Conservation (phyloP, 1,284 basidiomycete species). For the Cryptococcus maquisensis region DNA sequence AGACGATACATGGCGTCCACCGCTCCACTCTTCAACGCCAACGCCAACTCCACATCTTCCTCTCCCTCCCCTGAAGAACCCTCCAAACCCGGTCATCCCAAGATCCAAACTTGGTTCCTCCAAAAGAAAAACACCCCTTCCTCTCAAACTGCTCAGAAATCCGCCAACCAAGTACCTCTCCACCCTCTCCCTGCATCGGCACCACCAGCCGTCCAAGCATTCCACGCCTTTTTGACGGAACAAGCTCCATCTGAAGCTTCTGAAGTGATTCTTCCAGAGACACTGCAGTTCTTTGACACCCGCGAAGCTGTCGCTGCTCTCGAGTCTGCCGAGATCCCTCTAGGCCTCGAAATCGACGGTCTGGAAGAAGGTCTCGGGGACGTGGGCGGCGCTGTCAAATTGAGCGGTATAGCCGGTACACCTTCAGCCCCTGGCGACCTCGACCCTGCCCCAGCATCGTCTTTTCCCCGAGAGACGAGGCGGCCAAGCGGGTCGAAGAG, state of each 20-base stretch:
- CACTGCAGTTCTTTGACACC: conserved; percentile 10
- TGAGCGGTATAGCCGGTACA: not conserved
- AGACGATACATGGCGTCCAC: not conserved
- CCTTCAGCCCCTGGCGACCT: not conserved
- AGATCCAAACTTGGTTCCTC: conserved; percentile 15
- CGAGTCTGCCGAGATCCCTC: not conserved
- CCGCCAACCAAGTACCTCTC: not conserved
- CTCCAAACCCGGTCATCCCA: not conserved
- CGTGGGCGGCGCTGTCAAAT: not conserved
- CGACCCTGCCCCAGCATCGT: not conserved
- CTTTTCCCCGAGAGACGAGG: not conserved
- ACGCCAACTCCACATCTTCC: no score
- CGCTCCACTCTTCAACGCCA: not conserved
- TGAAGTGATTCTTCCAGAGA: conserved; percentile 9
- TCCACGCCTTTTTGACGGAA: conserved; percentile 7
- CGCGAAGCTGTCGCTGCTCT: not conserved
- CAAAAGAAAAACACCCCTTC: no score
- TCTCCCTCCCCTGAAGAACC: not conserved
- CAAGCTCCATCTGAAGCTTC: conserved; percentile 1
- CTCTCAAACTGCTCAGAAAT: no score
- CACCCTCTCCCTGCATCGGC: not conserved
- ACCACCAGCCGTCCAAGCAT: not conserved
- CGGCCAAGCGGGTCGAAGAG: not conserved
- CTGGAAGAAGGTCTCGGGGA: not conserved
- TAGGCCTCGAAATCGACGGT: not conserved